Evolutionary conservation across 23 red algal genomes (phyloP).

Genomic region (Gracilaria caudata): DNA sequence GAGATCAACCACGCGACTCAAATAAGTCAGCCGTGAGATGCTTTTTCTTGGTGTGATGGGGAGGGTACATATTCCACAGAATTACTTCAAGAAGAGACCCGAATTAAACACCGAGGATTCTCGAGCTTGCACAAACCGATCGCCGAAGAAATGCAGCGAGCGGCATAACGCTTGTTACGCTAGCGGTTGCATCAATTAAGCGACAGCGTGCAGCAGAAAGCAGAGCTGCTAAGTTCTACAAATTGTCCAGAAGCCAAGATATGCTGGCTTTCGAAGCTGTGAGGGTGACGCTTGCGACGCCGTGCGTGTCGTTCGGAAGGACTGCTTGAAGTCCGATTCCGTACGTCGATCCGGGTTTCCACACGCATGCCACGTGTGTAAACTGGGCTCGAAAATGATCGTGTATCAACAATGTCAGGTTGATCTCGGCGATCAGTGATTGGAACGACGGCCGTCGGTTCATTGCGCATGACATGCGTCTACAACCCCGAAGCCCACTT

Average conservation of each 20-base stretch:
- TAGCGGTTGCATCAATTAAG: not conserved
- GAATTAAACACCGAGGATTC: not conserved
- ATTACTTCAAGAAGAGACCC: not conserved
- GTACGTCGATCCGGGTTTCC: no score
- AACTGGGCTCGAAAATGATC: no score
- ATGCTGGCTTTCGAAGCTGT: no score
- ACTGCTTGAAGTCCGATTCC: no score
- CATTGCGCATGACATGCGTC: no score
- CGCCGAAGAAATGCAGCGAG: not conserved
- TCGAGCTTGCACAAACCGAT: not conserved
- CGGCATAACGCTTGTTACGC: not conserved
- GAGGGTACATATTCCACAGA: constrained; percentile 18
- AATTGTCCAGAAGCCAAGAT: no score
- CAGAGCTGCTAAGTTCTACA: no score
- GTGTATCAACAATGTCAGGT: no score
- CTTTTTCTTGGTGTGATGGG: constrained; percentile 27
- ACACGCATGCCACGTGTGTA: no score
- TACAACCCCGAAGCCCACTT: no score
- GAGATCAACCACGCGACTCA: constrained; percentile 22
- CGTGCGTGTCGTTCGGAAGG: no score
- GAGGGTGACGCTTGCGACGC: no score
- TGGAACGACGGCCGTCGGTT: not conserved
- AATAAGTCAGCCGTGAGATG: constrained; percentile 16
- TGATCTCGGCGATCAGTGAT: not conserved
- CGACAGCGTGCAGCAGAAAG: not conserved